These are phyloP conservation scores for Evernia prunastri DNA, from an alignment of 495 filamentous ascomycete species.

Conservation along the genomic window DNA sequence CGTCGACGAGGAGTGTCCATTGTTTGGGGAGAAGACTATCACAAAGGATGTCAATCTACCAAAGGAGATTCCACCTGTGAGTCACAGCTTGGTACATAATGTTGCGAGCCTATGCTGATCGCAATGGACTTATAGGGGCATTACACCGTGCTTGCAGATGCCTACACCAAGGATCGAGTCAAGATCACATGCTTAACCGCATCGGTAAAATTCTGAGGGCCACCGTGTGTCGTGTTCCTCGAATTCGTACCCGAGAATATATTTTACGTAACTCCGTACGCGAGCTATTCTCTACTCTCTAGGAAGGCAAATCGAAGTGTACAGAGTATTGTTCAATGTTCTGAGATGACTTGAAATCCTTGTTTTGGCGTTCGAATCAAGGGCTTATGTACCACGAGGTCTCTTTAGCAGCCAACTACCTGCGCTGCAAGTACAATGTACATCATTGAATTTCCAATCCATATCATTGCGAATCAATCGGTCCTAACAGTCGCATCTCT, in stretches of 20 bases:
- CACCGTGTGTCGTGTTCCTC: neutral
- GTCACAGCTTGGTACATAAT: constrained; percentile 28
- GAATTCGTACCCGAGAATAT: neutral
- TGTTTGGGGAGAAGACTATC: constrained; percentile 65
- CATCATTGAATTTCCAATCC: neutral
- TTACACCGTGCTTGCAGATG: constrained; percentile 84
- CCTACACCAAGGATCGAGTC: constrained; percentile 57
- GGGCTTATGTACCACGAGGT: neutral
- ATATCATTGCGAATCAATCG: neutral
- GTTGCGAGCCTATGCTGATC: constrained; percentile 14
- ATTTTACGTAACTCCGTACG: neutral
- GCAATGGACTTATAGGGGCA: constrained; percentile 55
- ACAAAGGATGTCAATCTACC: constrained; percentile 80
- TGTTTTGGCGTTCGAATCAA: neutral
- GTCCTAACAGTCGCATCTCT: neutral
- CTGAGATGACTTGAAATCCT: neutral
- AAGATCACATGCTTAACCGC: constrained; percentile 81
- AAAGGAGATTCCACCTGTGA: constrained; percentile 80
- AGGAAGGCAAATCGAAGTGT: neutral
- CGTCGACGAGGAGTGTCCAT: constrained; percentile 78
- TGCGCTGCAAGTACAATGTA: neutral
- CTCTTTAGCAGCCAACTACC: neutral
- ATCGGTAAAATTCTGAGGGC: constrained; percentile 47
- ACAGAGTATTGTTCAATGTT: neutral
- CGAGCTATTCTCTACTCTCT: neutral